Base-by-base conservation (phyloP, 1,284 basidiomycete genomes). In the Serendipita sp. region DNA sequence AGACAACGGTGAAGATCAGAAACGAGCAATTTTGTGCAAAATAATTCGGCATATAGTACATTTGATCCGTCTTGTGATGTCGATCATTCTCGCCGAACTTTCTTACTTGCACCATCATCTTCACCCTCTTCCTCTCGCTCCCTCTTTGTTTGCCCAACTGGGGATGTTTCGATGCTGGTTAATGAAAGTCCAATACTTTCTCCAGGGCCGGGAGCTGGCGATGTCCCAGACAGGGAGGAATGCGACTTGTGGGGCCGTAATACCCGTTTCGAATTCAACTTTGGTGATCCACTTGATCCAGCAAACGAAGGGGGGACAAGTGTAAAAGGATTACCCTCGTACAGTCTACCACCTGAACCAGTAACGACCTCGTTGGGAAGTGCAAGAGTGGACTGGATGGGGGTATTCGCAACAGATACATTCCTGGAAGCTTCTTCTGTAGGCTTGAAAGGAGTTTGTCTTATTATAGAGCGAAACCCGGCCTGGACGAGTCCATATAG, bases 401-500 rank as follows among this genome's bases (percentile, higher is more conserved):
- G 45, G 8, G 45, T 49, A 1, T 6, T 49, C 29, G 45, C 45
- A 22, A 22, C 45, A 6, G 29, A 17, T n/a, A 49, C 45, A 29
- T 49, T 17, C 8, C 45, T 29, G n/a, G 45, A 49, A 22, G 45
- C 29, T 49, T 49, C 45, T 29, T 41, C 6, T 13, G 5, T 13
- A 13, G n/a, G n/a, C n/a, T 10, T 49, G 47, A 35, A 10, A n/a
- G 34, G 32, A n/a, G 22, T n/a, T n/a, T 68, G 62, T 43, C 69
- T 70, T 6, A 85, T 67, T 4, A 87, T 74, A 0, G 74, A 74
- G 15, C 83, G 77, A 68, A 85, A 90, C 1, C 83, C 87, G 0
- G 77, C 77, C 68, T 88, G 87, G 2, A 89, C 77, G 6, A 85
- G 71, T 2, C 80, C 80, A 50, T 78, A 74, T 67, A 76, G 79